Conservation (phyloP, 2,329 filamentous ascomycete species). For the Mycosphaerella sp. region DNA sequence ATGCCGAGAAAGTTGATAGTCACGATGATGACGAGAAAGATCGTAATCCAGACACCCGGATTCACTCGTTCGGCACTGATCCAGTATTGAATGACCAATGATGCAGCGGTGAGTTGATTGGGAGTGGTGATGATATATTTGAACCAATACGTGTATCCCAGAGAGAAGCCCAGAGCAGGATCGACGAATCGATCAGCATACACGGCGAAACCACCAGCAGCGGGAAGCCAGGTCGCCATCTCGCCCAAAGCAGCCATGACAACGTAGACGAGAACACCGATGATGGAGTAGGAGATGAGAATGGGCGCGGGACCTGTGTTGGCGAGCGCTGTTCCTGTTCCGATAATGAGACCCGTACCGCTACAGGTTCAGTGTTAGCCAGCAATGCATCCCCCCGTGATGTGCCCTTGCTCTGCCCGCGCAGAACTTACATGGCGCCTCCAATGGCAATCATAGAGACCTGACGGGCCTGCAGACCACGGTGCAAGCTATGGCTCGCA, state of each 20-base stretch:
- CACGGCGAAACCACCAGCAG: constrained; percentile 72
- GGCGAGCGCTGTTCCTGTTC: constrained; percentile 49
- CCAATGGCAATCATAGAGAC: constrained; percentile 65
- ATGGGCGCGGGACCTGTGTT: constrained; percentile 57
- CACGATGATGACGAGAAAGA: constrained; percentile 42
- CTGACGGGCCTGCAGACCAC: constrained; percentile 50
- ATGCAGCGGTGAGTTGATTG: constrained; percentile 76
- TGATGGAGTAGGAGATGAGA: constrained; percentile 63
- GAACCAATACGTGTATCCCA: constrained; percentile 53
- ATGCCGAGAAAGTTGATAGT: constrained; percentile 53
- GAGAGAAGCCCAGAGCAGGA: constrained; percentile 70
- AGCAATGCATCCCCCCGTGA: too few species aligned
- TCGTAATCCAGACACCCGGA: constrained; percentile 59
- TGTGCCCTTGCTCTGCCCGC: too few species aligned
- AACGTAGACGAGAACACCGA: constrained; percentile 68
- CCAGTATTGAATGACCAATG: constrained; percentile 76
- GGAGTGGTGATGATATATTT: constrained; percentile 82
- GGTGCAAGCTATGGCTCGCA: constrained; percentile 39
- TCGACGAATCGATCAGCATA: constrained; percentile 76
- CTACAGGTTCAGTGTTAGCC: constrained; percentile 40
- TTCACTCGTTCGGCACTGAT: constrained; percentile 41
- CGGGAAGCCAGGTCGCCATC: constrained; percentile 77
- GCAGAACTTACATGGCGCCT: constrained; percentile 38
- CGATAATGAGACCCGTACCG: constrained; percentile 68
- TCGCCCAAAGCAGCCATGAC: constrained; percentile 79